These are phyloP conservation scores for Grosmannia penicillata DNA, from an alignment of 2,329 filamentous ascomycete genomes.

Conservation along the genomic window DNA sequence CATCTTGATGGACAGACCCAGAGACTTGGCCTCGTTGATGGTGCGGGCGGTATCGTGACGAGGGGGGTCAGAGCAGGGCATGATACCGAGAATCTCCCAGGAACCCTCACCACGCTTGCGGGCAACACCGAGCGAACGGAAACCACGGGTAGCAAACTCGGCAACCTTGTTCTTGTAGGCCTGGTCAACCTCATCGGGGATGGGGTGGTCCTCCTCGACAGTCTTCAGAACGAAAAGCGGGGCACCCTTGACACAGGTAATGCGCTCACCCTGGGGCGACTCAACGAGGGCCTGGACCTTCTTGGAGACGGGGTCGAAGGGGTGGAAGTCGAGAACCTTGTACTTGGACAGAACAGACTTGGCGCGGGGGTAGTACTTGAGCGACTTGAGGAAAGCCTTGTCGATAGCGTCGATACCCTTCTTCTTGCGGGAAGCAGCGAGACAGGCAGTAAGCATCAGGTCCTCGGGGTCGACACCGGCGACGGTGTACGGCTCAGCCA, in stretches of 20 bases:
- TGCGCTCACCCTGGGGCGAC: conserved; percentile 69
- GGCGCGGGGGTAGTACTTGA: conserved; percentile 68
- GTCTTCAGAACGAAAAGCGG: conserved; percentile 78
- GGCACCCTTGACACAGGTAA: conserved; percentile 82
- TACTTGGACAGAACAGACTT: conserved; percentile 72
- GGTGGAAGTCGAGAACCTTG: conserved; percentile 70
- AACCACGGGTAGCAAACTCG: conserved; percentile 84
- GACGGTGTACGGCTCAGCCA: conserved; percentile 73
- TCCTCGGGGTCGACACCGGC: conserved; percentile 72
- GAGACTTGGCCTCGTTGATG: conserved; percentile 74
- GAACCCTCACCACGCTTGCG: conserved; percentile 68
- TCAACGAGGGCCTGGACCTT: conserved; percentile 77
- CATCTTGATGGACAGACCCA: conserved; percentile 91
- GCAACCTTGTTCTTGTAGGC: conserved; percentile 88
- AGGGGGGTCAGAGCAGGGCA: conserved; percentile 86
- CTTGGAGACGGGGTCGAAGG: conserved; percentile 88
- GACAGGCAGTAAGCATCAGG: conserved; percentile 81
- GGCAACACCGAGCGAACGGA: conserved; percentile 85
- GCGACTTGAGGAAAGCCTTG: conserved; percentile 82
- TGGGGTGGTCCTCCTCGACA: conserved; percentile 70
- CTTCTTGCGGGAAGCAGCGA: conserved; percentile 85
- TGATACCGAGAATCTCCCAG: conserved; percentile 90
- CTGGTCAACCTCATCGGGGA: conserved; percentile 61
- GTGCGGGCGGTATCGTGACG: conserved; percentile 84
- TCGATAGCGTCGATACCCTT: conserved; percentile 92